phyloP scores from a whole-genome alignment of 2,329 filamentous ascomycete species.

The Chaetomium sp. region DNA sequence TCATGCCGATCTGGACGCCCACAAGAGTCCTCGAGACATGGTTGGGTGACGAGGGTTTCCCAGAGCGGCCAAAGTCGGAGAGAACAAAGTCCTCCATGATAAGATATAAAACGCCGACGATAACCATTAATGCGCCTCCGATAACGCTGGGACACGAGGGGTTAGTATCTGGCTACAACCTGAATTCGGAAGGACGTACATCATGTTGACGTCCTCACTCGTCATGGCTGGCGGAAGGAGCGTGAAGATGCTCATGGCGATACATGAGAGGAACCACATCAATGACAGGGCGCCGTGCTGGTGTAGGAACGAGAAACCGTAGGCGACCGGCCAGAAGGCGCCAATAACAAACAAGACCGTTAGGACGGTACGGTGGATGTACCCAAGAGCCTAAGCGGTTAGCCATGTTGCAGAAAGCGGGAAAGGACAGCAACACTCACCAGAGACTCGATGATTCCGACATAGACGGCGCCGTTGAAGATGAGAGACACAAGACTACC shows the following conservation, averaged over 20 bases:
- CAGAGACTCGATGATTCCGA: slow-evolving; percentile 72
- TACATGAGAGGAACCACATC: slow-evolving; percentile 71
- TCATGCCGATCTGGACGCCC: slow-evolving; percentile 69
- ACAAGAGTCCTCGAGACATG: slow-evolving; percentile 52
- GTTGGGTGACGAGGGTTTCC: slow-evolving; percentile 28
- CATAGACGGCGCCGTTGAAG: slow-evolving; percentile 59
- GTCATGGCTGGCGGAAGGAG: slow-evolving; percentile 82
- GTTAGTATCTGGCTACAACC: slow-evolving; percentile 17
- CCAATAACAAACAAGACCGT: slow-evolving; percentile 72
- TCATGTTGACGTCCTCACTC: slow-evolving; percentile 65
- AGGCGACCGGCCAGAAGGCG: slow-evolving; percentile 68
- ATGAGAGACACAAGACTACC: slow-evolving; percentile 52
- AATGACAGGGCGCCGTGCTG: slow-evolving; percentile 56
- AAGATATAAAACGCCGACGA: slow-evolving; percentile 71
- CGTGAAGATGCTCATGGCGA: slow-evolving; percentile 85
- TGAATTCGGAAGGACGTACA: slow-evolving; percentile 47
- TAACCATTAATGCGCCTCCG: slow-evolving; percentile 72
- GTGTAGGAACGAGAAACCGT: slow-evolving; percentile 66
- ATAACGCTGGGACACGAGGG: slow-evolving; percentile 46
- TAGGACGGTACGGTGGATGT: slow-evolving; percentile 83
- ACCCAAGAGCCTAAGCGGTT: slow-evolving; percentile 69
- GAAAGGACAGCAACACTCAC: slow-evolving; percentile 38
- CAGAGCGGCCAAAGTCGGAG: slow-evolving; percentile 35
- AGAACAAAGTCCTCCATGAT: slow-evolving; percentile 63
- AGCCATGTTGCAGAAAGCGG: slow-evolving; percentile 8